These are phyloP conservation scores for Chlorella sp. DNA, from an alignment of 139 green algal genomes.

Conservation along the genomic window DNA sequence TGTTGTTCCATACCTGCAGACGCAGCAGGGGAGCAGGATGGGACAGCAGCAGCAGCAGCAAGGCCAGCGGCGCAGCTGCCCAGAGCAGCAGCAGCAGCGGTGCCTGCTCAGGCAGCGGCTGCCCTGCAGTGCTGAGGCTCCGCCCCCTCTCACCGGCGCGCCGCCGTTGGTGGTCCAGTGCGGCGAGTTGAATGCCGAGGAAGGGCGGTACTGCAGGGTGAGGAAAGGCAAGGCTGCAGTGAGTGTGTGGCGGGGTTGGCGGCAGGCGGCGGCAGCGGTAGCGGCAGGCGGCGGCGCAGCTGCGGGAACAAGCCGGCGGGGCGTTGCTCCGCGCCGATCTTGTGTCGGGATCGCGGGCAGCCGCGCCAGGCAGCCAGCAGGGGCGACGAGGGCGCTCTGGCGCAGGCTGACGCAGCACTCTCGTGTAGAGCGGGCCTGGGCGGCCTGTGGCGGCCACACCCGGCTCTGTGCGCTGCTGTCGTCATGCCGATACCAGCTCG, in stretches of 20 bases:
- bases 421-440: no score
- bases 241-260: background rate
- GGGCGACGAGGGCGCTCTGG: no score
- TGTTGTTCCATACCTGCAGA: conserved; percentile 68
- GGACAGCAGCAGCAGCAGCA: background rate
- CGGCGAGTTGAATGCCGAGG: conserved; percentile 50
- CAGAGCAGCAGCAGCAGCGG: background rate
- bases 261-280: background rate
- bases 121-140: no score
- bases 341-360: background rate
- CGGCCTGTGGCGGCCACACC: no score
- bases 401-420: no score
- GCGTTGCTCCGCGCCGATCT: no score
- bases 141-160: conserved; percentile 89
- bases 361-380: background rate
- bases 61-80: background rate
- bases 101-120: background rate
- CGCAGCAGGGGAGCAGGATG: no score
- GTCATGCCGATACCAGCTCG: no score
- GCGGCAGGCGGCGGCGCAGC: background rate
- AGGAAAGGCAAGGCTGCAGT: background rate
- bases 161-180: conserved; percentile 95
- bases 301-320: background rate
- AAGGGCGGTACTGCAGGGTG: conserved; percentile 48
- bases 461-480: no score